Base-by-base conservation (phyloP, 2,329 filamentous ascomycete genomes). In the Sclerotinia trifoliorum region DNA sequence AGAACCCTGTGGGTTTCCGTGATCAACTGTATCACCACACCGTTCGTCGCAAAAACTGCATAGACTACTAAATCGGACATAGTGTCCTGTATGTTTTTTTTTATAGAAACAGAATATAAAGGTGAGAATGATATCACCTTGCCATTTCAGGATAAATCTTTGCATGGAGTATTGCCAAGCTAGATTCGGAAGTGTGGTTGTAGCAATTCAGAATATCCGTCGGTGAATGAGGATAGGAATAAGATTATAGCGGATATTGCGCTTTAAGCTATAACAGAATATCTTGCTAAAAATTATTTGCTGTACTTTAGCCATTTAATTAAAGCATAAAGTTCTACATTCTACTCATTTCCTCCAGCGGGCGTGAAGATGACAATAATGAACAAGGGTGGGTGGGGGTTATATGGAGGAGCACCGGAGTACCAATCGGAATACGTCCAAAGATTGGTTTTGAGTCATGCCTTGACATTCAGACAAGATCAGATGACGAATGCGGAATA, bases 401-500 rank as follows among this genome's bases (percentile, higher is more conserved):
- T 24, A n/a, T 51, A 4, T 51, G 44, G 32, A 62, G 11, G 10
- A 35, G 21, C 39, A 24, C 46, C 29, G 51, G 10, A 35, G 21
- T 39, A 35, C 60, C 29, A 63, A 63, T 63, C 46, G 60, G 60
- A 39, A 63, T 21, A 39, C 5, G 15, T 2, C 15, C 46, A 52
- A 63, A 39, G 60, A 15, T 39, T 15, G n/a, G 29, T 15, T n/a
- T 51, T 51, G 10, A n/a, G 15, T 57, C 46, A 63, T 51, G n/a
- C 32, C n/a, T 11, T 35, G 19, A 55, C 7, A 32, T 26, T 54
- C 15, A 26, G 19, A 48, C 26, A 24, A 49, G 21, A 24, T 39
- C 60, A 63, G 46, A 63, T 51, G 48, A 52, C 32, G 35, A 42
- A 51, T n/a, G 10, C 15, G 46, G 32, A 39, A 63, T 21, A 26